phyloP scores from a whole-genome alignment of 345 rosid genomes.

The Streptanthus diversifolius region DNA sequence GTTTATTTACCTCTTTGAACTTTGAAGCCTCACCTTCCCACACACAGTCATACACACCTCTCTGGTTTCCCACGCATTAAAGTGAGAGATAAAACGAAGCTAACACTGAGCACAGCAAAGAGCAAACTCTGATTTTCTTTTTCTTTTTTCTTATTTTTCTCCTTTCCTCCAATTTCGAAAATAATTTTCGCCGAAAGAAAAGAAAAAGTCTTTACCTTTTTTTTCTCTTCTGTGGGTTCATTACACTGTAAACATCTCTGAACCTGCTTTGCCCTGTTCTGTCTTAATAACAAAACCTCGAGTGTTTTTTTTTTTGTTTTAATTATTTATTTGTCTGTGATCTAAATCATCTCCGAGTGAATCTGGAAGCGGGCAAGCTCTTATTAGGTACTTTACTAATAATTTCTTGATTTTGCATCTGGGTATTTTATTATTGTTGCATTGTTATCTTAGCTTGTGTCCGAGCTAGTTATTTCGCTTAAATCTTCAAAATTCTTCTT shows the following conservation, averaged over 20 bases:
- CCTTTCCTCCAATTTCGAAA: conserved; percentile 9
- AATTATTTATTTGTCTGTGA: neutral
- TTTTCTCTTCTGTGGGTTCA: conserved; percentile 20
- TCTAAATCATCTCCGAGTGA: conserved; percentile 18
- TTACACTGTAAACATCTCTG: conserved; percentile 21
- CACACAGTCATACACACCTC: conserved; percentile 12
- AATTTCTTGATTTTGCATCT: conserved; percentile 32
- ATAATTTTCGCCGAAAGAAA: conserved; percentile 31
- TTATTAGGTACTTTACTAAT: conserved; percentile 38
- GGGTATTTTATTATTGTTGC: conserved; percentile 17
- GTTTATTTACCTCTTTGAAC: conserved; percentile 14
- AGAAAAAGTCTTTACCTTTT: conserved; percentile 1
- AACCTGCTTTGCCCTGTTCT: neutral
- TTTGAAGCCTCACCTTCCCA: conserved; percentile 20
- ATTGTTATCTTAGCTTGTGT: neutral
- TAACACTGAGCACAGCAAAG: neutral
- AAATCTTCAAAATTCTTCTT: conserved; percentile 31
- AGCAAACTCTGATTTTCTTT: neutral
- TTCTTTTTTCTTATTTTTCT: neutral
- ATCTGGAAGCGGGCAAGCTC: conserved; percentile 33
- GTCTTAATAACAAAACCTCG: conserved; percentile 19
- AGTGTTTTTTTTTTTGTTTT: neutral
- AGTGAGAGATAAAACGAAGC: conserved; percentile 8
- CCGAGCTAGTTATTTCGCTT: conserved; percentile 7
- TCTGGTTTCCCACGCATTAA: conserved; percentile 38